These are phyloP conservation scores for Lepidium sativum DNA, from an alignment of 345 rosid genomes.

Conservation along the genomic window DNA sequence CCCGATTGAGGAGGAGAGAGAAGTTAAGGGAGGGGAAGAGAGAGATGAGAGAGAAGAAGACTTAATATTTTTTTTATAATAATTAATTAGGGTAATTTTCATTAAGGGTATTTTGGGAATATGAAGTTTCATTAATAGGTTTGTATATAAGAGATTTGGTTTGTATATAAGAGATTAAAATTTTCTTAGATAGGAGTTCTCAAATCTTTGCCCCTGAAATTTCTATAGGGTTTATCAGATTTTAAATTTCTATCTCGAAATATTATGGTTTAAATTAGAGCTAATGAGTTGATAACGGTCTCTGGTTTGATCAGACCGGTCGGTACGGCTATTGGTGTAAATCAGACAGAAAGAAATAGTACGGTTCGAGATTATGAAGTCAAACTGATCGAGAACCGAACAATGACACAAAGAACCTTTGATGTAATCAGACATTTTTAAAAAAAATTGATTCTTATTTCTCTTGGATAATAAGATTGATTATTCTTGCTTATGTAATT, in stretches of 20 bases:
- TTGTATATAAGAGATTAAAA: no score
- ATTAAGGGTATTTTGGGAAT: no score
- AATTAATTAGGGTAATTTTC: no score
- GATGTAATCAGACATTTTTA: background rate
- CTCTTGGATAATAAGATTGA: background rate
- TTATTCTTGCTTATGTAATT: background rate
- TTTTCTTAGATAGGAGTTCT: no score
- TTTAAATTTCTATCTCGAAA: background rate
- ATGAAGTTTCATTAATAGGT: no score
- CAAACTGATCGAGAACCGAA: background rate
- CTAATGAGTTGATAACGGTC: background rate
- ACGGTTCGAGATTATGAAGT: background rate
- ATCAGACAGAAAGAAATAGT: no score
- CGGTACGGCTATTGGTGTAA: background rate
- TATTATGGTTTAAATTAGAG: background rate
- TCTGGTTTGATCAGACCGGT: slow-evolving; percentile 1
- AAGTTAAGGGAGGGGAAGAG: no score
- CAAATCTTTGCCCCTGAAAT: no score
- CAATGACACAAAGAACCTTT: background rate
- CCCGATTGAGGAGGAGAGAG: no score
- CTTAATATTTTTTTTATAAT: no score
- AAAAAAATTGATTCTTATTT: background rate
- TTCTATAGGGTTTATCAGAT: slow-evolving; percentile 7
- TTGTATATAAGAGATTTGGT: no score
- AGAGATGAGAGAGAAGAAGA: no score